Evolutionary conservation across 768 basidiomycete genomes (phyloP), one percentile per base, ranked within the genome.

Genomic region (Leccinum subtestaceum): DNA sequence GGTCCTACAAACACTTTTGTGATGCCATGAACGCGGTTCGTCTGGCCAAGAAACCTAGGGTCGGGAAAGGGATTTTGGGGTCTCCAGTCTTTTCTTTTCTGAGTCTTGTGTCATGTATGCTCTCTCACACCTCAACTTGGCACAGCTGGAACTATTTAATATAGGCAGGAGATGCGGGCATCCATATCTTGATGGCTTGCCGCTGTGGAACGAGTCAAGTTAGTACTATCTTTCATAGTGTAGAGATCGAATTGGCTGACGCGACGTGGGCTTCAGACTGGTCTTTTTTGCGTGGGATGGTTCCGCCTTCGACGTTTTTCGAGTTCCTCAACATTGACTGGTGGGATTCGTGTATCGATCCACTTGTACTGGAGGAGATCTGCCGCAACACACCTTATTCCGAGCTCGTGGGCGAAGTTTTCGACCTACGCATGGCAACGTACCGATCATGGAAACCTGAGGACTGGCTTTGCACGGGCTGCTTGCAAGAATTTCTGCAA

Each of bases 131-230:
- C 17, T 48, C 34, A 59, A 46, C 17, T 31, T 0, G 25, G 9
- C n/a, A 31, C 2, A 2, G 13, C 34, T 57, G 23, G 59, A 25
- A 49, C 23, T 31, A 11, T 25, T 3, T 1, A 21, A 3, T 11
- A 2, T 47, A 65, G 64, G 64, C 17, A 40, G 31, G 5, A 34
- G 25, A 19, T 65, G 63, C 10, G 1, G 50, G 19, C 53, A 31
- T 34, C 23, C 21, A 21, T n/a, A 36, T 19, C 5, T 10, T 4
- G 54, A 13, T 12, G 40, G 17, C 10, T 5, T 17, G 17, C 38
- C 38, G 9, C 17, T 59, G 29, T 65, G 63, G 64, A 62, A 55
- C 11, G 46, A 52, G 25, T 57, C 54, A 4, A 65, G 64, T 65
- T 23, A 3, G 64, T 55, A 45, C n/a, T n/a, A n/a, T n/a, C 9